A percentile compares a stretch with the other conserved stretches of the same genome.
Conservation (phyloP, 176 grass and related monocot species). For the Aegilops bicornis region DNA sequence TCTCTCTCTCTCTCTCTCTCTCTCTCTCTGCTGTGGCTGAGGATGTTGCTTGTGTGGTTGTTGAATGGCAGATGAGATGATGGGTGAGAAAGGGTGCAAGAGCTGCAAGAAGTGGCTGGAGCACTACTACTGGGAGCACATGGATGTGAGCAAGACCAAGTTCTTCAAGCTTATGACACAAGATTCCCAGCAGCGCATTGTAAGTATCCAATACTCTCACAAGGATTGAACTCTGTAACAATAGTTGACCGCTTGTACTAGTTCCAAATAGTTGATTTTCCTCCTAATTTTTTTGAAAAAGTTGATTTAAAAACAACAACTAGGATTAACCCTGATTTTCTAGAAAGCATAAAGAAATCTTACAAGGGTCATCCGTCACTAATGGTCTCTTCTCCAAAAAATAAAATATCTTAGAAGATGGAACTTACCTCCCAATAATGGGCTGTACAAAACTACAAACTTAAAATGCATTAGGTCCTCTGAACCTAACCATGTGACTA, state of each 20-base stretch:
- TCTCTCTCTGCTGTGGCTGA: background rate
- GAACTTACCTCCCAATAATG: background rate
- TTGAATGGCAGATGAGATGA: slow-evolving; percentile 4
- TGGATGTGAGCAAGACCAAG: slow-evolving; percentile 26
- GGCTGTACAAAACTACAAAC: no score
- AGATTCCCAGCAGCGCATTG: slow-evolving; percentile 28
- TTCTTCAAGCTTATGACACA: slow-evolving; percentile 34
- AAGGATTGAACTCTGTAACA: background rate
- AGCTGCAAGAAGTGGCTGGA: slow-evolving; percentile 43
- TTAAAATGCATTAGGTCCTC: background rate
- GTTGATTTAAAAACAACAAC: no score
- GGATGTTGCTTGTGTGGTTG: background rate
- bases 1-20: background rate
- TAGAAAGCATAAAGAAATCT: no score
- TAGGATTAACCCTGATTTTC: no score
- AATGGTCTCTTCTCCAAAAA: no score
- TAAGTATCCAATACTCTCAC: slow-evolving; percentile 8
- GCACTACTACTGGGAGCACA: slow-evolving; percentile 52
- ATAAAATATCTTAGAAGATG: background rate
- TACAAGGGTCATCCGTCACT: no score
- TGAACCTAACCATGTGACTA: background rate
- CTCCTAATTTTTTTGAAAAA: no score
- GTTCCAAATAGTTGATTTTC: no score
- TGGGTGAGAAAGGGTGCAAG: slow-evolving; percentile 16
- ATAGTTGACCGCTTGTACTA: background rate